A percentile compares a stretch with the other conserved stretches of the same genome.
Conservation (phyloP, 352 stramenopile genomes). For the Phytophthora uliginosa region DNA sequence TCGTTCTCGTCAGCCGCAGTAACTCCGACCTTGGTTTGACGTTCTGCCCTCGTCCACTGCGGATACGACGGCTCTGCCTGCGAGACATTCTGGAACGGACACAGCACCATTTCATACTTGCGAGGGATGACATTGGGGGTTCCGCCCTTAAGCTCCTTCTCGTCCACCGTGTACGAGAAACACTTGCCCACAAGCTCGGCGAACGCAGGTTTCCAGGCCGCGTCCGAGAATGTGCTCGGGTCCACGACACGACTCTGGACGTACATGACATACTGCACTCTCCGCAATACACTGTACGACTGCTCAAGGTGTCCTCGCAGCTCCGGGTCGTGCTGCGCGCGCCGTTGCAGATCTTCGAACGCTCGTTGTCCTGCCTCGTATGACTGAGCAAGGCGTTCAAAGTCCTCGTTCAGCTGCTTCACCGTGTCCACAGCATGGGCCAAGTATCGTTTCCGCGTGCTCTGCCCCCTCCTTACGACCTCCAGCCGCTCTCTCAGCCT, state of each 20-base stretch:
- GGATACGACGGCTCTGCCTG: constrained; percentile 75
- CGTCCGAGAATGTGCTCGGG: constrained; percentile 51
- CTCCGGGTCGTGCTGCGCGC: constrained; percentile 38
- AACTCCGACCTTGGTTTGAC: constrained; percentile 43
- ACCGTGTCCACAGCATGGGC: constrained; percentile 34
- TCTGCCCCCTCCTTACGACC: constrained; percentile 32
- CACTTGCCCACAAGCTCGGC: constrained; percentile 69
- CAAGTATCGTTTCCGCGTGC: constrained; percentile 38
- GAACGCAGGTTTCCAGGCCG: constrained; percentile 57
- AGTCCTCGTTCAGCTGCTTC: constrained; percentile 34
- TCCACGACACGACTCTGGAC: constrained; percentile 61
- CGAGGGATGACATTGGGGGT: constrained; percentile 81
- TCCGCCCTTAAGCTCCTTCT: constrained; percentile 81
- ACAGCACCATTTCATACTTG: constrained; percentile 71
- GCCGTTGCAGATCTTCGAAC: constrained; percentile 41
- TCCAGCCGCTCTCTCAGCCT: constrained; percentile 31
- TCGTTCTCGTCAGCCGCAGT: constrained; percentile 16
- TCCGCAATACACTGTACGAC: constrained; percentile 61
- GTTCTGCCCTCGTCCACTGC: constrained; percentile 62
- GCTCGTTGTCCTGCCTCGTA: constrained; percentile 33
- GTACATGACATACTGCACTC: constrained; percentile 60
- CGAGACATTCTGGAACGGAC: constrained; percentile 86
- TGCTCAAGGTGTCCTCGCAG: constrained; percentile 44
- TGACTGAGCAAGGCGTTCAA: constrained; percentile 36
- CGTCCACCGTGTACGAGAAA: constrained; percentile 72